phyloP scores from a whole-genome alignment of 73 alveolate species.

The Symbiodinium pilosum region DNA sequence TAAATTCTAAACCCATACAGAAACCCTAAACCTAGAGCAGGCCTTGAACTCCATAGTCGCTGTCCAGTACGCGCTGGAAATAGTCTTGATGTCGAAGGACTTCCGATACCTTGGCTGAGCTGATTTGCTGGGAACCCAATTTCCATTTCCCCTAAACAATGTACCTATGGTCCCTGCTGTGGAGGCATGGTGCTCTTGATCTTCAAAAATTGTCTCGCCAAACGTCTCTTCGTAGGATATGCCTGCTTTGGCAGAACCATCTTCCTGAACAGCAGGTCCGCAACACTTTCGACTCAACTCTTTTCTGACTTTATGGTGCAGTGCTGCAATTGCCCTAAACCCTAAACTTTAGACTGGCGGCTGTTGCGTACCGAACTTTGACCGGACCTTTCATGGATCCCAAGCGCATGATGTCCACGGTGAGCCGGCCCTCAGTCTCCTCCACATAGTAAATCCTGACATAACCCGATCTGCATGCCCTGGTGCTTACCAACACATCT shows the following conservation, averaged over 20 bases:
- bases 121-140: too few species aligned
- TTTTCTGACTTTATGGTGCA: too few species aligned
- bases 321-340: too few species aligned
- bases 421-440: slow-evolving; percentile 38
- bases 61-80: slow-evolving; percentile 45
- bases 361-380: background rate
- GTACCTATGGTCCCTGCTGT: background rate
- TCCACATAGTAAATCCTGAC: slow-evolving; percentile 68
- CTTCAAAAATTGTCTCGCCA: slow-evolving; percentile 51
- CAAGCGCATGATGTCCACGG: slow-evolving; percentile 67
- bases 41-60: slow-evolving; percentile 91
- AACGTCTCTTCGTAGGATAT: slow-evolving; percentile 56
- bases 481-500: too few species aligned
- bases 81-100: slow-evolving; percentile 48
- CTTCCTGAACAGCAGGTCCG: slow-evolving; percentile 81
- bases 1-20: too few species aligned
- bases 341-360: background rate
- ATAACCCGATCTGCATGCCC: too few species aligned
- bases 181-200: slow-evolving; percentile 21
- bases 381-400: slow-evolving; percentile 81
- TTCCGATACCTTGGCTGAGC: slow-evolving; percentile 31
- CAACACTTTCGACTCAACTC: too few species aligned
- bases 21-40: background rate
- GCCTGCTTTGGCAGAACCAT: slow-evolving; percentile 67
- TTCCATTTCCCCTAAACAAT: too few species aligned